A percentile compares a stretch with the other conserved stretches of the same genome.
Evolutionary conservation across 306 rosid genomes (phyloP).

Genomic region (Prunus kanzakura): DNA sequence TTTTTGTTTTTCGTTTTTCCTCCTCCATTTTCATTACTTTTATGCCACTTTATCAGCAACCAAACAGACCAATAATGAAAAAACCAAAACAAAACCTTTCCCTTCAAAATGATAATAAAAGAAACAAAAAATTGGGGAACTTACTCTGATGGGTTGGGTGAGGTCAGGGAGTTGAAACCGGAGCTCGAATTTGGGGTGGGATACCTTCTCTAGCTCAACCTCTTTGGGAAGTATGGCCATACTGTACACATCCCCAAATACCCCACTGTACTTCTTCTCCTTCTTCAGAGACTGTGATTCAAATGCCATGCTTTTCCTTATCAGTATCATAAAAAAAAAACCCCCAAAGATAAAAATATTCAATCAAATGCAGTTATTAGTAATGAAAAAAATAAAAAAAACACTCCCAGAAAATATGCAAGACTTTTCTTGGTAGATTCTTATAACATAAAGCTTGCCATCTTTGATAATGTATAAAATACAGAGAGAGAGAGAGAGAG

Average conservation of each 20-base stretch:
- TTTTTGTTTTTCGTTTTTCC: background rate
- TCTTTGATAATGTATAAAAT: background rate
- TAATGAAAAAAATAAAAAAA: background rate
- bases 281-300: slow-evolving; percentile 46
- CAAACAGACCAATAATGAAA: background rate
- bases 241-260: slow-evolving; percentile 52
- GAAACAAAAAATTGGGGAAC: background rate
- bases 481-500: background rate
- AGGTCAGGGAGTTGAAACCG: slow-evolving; percentile 58
- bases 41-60: background rate
- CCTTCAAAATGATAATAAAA: background rate
- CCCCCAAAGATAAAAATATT: background rate
- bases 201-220: slow-evolving; percentile 35
- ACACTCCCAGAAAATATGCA: slow-evolving; percentile 1
- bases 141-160: slow-evolving; percentile 35
- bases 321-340: slow-evolving; percentile 11
- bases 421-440: background rate
- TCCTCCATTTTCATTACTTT: background rate
- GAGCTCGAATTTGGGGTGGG: slow-evolving; percentile 26
- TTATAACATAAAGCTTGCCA: background rate
- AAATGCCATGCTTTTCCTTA: slow-evolving; percentile 42
- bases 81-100: background rate
- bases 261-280: slow-evolving; percentile 45
- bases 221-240: slow-evolving; percentile 44
- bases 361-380: slow-evolving; percentile 6